Percentiles rank a stretch among this genome's conserved stretches.
These are phyloP conservation scores for Neopestalotiopsis rosae DNA, from an alignment of 2,329 filamentous ascomycete species.

Conservation along the genomic window DNA sequence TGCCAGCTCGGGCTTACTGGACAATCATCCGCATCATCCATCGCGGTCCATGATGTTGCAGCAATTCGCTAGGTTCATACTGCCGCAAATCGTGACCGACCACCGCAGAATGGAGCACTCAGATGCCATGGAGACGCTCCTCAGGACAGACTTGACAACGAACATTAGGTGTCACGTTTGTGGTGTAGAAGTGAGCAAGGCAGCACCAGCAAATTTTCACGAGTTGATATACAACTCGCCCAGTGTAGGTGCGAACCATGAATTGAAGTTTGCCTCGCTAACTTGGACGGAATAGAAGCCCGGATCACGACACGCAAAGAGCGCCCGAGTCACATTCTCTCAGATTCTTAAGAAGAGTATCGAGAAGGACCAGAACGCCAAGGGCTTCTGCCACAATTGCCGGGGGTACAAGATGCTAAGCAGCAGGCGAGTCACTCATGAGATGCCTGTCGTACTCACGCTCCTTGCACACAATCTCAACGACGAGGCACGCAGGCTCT, in stretches of 20 bases:
- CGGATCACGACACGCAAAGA: conserved; percentile 52
- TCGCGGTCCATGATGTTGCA: conserved; percentile 85
- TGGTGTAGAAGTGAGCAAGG: conserved; percentile 81
- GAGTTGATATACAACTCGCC: conserved; percentile 75
- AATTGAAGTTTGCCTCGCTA: conserved; percentile 20
- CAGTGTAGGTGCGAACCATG: conserved; percentile 24
- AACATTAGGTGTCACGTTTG: conserved; percentile 87
- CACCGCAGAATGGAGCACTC: conserved; percentile 70
- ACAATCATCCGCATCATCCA: conserved; percentile 78
- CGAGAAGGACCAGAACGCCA: conserved; percentile 84
- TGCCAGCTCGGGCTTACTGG: conserved; percentile 77
- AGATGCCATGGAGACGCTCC: conserved; percentile 71
- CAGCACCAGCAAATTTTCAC: conserved; percentile 80
- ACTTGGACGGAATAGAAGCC: conserved; percentile 46
- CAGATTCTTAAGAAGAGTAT: conserved; percentile 92
- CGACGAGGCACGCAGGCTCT: conserved; percentile 77
- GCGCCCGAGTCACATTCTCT: conserved; percentile 74
- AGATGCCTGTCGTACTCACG: conserved; percentile 83
- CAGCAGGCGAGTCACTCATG: conserved; percentile 83
- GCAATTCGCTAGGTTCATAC: conserved; percentile 80
- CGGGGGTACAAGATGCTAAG: conserved; percentile 88
- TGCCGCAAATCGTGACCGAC: conserved; percentile 81
- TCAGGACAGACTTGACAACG: conserved; percentile 74
- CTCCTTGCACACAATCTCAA: conserved; percentile 80
- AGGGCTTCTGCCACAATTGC: conserved; percentile 93